Conservation (phyloP, 2,329 filamentous ascomycete species). For the Colletotrichum gloeosporioides region DNA sequence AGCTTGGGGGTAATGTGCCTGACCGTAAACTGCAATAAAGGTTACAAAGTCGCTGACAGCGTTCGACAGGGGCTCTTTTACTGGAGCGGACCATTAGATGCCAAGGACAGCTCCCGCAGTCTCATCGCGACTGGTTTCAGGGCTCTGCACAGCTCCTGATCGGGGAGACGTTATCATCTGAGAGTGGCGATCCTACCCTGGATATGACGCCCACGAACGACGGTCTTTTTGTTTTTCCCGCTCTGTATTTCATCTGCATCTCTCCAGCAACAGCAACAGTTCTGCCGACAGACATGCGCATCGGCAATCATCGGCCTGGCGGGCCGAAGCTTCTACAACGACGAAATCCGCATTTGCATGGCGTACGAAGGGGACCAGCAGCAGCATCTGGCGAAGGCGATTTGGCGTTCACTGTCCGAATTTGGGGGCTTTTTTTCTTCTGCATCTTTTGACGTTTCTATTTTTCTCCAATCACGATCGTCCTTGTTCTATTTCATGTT, state of each 20-base stretch:
- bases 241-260: not conserved
- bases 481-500: not conserved
- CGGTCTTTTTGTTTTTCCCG: not conserved
- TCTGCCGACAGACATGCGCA: not conserved
- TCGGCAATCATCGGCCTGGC: slow-evolving; percentile 15
- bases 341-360: slow-evolving; percentile 9
- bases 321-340: not conserved
- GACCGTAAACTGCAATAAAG: not conserved
- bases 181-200: not conserved
- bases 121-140: slow-evolving; percentile 65
- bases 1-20: slow-evolving; percentile 63
- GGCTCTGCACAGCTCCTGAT: slow-evolving; percentile 55
- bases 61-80: slow-evolving; percentile 73
- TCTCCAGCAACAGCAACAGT: not conserved
- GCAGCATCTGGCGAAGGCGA: slow-evolving; percentile 1
- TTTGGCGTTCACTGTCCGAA: not conserved
- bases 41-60: not conserved
- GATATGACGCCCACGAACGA: not conserved
- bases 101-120: slow-evolving; percentile 60
- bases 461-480: not conserved
- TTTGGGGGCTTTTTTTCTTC: not conserved
- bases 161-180: not conserved
- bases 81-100: slow-evolving; percentile 79
- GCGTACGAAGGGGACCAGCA: not conserved
- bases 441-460: not conserved